phyloP scores from a whole-genome alignment of 768 basidiomycete species.

The Atractiella rhizophila region DNA sequence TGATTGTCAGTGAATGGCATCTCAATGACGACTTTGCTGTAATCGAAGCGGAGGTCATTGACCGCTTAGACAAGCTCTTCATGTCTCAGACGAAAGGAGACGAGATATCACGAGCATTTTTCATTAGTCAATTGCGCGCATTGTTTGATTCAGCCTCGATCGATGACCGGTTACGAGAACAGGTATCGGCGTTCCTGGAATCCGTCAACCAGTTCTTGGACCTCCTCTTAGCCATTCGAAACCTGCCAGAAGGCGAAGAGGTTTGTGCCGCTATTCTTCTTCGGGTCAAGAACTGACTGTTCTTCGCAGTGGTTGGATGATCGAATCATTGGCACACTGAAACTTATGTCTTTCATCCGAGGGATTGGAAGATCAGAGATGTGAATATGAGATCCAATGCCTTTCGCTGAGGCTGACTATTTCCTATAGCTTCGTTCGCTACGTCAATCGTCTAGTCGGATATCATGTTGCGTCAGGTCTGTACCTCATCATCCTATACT shows the following conservation, averaged over 20 bases:
- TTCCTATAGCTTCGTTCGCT: conserved; percentile 9
- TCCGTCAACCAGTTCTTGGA: conserved; percentile 83
- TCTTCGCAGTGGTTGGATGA: conserved; percentile 46
- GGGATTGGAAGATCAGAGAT: neutral
- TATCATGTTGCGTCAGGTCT: conserved; percentile 33
- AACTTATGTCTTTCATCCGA: conserved; percentile 13
- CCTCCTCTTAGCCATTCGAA: conserved; percentile 59
- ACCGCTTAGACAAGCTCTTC: conserved; percentile 66
- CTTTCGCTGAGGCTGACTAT: neutral
- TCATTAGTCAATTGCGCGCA: conserved; percentile 64
- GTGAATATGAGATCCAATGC: neutral
- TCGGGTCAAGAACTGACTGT: neutral
- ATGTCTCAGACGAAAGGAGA: conserved; percentile 60
- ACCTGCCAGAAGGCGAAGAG: conserved; percentile 74
- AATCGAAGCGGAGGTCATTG: conserved; percentile 80
- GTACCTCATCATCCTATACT: too few species aligned
- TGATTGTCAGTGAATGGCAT: conserved; percentile 41
- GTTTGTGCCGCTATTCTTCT: neutral
- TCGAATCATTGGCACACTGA: conserved; percentile 66
- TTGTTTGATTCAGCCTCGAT: conserved; percentile 67
- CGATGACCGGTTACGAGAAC: conserved; percentile 48
- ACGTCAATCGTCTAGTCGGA: conserved; percentile 1
- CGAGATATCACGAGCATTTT: conserved; percentile 39
- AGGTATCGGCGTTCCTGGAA: conserved; percentile 57
- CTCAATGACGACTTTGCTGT: conserved; percentile 58